Percentiles rank a stretch among this genome's conserved stretches.
These are phyloP conservation scores for Solanum hybrid DNA, from an alignment of 305 asterid species.

Conservation along the genomic window DNA sequence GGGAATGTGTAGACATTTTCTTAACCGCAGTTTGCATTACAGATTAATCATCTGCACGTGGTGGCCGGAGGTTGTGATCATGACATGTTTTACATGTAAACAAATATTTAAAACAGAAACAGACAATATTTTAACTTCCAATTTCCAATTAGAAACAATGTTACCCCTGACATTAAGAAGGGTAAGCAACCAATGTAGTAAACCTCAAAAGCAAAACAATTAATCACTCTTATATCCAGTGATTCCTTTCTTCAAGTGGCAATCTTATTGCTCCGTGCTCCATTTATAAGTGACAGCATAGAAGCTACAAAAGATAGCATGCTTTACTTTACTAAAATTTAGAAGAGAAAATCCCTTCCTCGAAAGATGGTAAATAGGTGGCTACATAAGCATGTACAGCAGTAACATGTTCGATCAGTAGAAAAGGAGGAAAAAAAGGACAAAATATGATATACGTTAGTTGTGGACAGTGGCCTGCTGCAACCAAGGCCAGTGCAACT, in stretches of 20 bases:
- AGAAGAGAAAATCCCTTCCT: not conserved
- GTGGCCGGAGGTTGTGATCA: not conserved
- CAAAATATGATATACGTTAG: not conserved
- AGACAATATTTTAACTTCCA: not conserved
- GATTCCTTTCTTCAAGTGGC: not conserved
- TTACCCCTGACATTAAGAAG: not conserved
- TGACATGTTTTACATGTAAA: not conserved
- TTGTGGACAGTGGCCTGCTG: slow-evolving; percentile 21
- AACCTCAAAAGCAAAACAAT: not conserved
- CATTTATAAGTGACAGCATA: not conserved
- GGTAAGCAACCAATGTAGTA: not conserved
- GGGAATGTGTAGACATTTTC: not conserved
- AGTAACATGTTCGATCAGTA: slow-evolving; percentile 12
- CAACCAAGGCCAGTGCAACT: slow-evolving; percentile 68
- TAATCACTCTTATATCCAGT: not conserved
- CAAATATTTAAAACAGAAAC: not conserved
- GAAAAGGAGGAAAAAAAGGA: not conserved
- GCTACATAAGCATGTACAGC: slow-evolving; percentile 22
- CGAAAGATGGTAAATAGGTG: not conserved
- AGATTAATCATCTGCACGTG: not conserved
- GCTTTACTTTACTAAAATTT: not conserved
- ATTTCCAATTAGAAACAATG: slow-evolving; percentile 2
- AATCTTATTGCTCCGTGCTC: not conserved
- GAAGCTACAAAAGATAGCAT: not conserved
- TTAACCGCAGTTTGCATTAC: not conserved